Conservation (phyloP, 768 basidiomycete genomes). For the Auriculariales sp. region DNA sequence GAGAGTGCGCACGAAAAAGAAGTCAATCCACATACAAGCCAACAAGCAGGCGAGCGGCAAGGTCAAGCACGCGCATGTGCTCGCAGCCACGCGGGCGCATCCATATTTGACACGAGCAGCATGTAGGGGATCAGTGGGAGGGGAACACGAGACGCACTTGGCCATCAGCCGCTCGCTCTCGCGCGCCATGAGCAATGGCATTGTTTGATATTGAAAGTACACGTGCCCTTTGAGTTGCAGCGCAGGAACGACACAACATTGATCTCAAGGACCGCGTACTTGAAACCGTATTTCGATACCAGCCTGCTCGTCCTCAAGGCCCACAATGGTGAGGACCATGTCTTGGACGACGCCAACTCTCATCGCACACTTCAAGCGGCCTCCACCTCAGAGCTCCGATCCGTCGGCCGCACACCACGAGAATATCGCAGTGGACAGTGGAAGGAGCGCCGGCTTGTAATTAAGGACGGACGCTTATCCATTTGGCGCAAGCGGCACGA, state of each 20-base stretch:
- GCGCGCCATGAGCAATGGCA: too few relatives aligned
- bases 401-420: neutral
- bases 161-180: too few relatives aligned
- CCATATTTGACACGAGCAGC: too few relatives aligned
- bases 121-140: too few relatives aligned
- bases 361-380: too few relatives aligned
- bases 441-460: neutral
- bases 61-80: conserved; percentile 6
- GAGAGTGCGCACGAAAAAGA: conserved; percentile 2
- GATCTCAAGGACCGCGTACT: neutral
- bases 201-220: too few relatives aligned
- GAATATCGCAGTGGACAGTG: neutral
- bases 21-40: too few relatives aligned
- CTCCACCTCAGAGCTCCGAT: neutral
- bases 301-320: neutral
- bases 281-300: neutral
- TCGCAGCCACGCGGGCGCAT: conserved; percentile 2
- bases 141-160: too few relatives aligned
- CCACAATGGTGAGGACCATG: neutral
- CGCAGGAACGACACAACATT: conserved; percentile 9
- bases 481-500: neutral
- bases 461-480: neutral
- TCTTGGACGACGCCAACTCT: too few relatives aligned
- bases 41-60: neutral
- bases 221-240: conserved; percentile 63